Conservation (phyloP, 1,284 basidiomycete genomes). For the Austroboletus novae-zelandiae region DNA sequence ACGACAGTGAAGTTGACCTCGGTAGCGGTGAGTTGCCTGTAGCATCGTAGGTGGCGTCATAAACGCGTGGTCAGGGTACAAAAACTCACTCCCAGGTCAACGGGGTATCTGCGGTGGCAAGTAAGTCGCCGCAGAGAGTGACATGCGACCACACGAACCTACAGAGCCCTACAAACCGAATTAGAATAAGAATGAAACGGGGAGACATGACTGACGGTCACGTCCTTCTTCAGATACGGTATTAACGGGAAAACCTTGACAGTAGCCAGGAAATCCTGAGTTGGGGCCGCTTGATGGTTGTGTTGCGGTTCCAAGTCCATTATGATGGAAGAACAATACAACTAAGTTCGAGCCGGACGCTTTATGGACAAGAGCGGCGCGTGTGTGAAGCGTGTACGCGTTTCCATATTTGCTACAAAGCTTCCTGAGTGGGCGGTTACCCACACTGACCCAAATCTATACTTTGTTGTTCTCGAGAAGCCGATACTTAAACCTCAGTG, state of each 20-base stretch:
- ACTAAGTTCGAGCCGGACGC: not conserved
- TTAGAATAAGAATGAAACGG: slow-evolving; percentile 7
- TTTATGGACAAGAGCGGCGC: not conserved
- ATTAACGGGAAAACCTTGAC: slow-evolving; percentile 77
- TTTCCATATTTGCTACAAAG: slow-evolving; percentile 24
- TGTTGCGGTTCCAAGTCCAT: slow-evolving; percentile 54
- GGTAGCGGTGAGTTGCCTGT: slow-evolving; percentile 73
- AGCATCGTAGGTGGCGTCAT: not conserved
- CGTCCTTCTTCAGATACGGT: slow-evolving; percentile 64
- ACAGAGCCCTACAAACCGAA: slow-evolving; percentile 22
- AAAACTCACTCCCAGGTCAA: slow-evolving; percentile 76
- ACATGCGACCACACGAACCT: slow-evolving; percentile 16
- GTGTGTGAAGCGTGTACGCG: not conserved
- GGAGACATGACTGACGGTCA: slow-evolving; percentile 48
- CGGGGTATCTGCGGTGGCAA: slow-evolving; percentile 56
- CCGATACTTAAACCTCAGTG: slow-evolving; percentile 22
- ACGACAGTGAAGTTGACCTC: slow-evolving; percentile 84
- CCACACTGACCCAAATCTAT: slow-evolving; percentile 25
- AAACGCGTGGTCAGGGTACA: not conserved
- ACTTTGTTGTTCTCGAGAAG: slow-evolving; percentile 27
- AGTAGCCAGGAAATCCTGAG: slow-evolving; percentile 53
- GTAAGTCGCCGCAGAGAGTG: slow-evolving; percentile 7
- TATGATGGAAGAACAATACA: slow-evolving; percentile 9
- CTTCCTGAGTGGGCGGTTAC: slow-evolving; percentile 3
- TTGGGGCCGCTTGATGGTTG: slow-evolving; percentile 46